Conservation (phyloP, 129 eudicot genomes). For the Scalesia atractyloides region DNA sequence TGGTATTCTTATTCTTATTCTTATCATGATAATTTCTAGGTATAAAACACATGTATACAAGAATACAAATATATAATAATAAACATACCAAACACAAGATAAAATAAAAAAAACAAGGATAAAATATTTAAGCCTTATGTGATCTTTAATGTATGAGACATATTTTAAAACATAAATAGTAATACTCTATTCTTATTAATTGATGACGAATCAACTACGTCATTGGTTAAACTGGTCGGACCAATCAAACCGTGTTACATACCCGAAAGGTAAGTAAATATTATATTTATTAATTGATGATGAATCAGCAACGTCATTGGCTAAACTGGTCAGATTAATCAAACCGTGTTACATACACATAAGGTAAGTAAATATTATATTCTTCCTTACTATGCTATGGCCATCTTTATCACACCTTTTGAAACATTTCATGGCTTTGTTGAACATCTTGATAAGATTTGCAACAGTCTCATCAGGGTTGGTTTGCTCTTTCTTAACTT, state of each 20-base stretch:
- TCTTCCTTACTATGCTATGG: too few relatives aligned
- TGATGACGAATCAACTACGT: too few relatives aligned
- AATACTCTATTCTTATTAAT: neutral
- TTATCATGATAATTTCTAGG: neutral
- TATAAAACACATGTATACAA: neutral
- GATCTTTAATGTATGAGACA: neutral
- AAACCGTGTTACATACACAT: too few relatives aligned
- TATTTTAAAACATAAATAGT: neutral
- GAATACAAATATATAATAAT: slow-evolving; percentile 10
- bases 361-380: too few relatives aligned
- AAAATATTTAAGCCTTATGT: neutral
- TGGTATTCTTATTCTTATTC: slow-evolving; percentile 25
- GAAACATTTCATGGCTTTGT: neutral
- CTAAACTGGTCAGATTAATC: too few relatives aligned
- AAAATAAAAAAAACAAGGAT: neutral
- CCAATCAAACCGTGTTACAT: too few relatives aligned
- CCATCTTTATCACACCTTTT: neutral
- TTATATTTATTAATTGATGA: too few relatives aligned
- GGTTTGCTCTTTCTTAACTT: slow-evolving; percentile 18
- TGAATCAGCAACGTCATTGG: too few relatives aligned
- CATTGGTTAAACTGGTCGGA: too few relatives aligned
- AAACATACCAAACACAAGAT: neutral
- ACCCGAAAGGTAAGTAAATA: too few relatives aligned
- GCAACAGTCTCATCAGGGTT: slow-evolving; percentile 1
- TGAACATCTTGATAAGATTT: neutral